Base-by-base conservation (phyloP, 1,139 yeast species). In the Diutina siamensis region DNA sequence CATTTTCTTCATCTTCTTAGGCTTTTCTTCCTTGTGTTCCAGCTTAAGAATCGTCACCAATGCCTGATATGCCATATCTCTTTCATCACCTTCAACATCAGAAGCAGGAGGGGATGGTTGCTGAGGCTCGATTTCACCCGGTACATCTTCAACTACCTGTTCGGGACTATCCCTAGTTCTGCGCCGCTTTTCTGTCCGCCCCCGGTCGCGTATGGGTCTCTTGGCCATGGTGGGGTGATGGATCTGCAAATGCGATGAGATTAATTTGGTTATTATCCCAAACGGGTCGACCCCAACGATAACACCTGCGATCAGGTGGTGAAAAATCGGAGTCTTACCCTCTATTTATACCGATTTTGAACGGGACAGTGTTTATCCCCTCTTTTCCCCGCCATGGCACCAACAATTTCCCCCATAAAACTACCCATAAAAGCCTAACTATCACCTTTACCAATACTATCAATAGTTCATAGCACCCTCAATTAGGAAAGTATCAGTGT, bases 21-120 rank as follows among this genome's bases (percentile, higher is more conserved):
- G 48, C 51, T 21, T 57, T 54, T 52, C 60, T 41, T 57, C 57
- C 22, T 62, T 58, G 44, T 68, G 76, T 46, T 80, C 86, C 2
- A 78, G 67, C 44, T 72, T 72, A 49, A 87, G 67, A 46, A 86
- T 69, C 0, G 94, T 82, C 57, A 88, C 64, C 46, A 88, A 65
- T 0, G 95, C 95, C 54, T 77, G 74, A 58, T 86, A 86, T 0
- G 94, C 92, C 57, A 38, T 38, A 12, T 25, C 42, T 3, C 20
- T 27, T 9, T 38, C 42, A 9, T 25, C 42, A 36, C 15, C 28
- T 8, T 38, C 42, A 22, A 9, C 15, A 7, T 22, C 32, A 18
- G 19, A 13, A 15, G 13, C 42, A 15, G 17, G 8, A 9, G 22
- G 27, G 42, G 32, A 4, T n/a, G 15, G 13, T 13, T 13, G 12